Evolutionary conservation across 345 rosid species (phyloP), one percentile per base, ranked within the genome.

Genomic region (Pugionium cornutum): DNA sequence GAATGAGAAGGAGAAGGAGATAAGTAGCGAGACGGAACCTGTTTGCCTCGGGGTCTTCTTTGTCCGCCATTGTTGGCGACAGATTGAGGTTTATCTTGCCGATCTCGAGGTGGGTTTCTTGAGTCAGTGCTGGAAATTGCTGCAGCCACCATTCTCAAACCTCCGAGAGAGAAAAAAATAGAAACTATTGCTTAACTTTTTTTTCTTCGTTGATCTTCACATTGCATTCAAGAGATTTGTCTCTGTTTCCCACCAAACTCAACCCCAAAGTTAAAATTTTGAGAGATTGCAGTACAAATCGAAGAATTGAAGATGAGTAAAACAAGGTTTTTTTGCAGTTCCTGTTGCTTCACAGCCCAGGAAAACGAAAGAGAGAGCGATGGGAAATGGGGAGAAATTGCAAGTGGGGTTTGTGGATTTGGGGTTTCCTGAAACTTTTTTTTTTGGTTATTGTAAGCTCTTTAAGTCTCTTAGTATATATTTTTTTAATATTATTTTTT

Each of bases 1-100:
- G 97, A 79, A 33, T 88, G 67, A 37, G 92, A 84, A 58, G 92
- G 91, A 66, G 96, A 88, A 74, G 96, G 86, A 32, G 98, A 92
- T 73, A 92, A 71, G 77, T 92, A 89, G 55, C 98, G 84, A 7
- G 92, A 89, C 33, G 95, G 83, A 35, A 94, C 96, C 37, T 78
- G 83, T 77, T 84, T 78, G 32, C 92, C 91, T 79, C 88, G 84
- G 64, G 86, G 91, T 74, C 81, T 83, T 75, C 84, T 73, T 55
- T 76, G 76, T 67, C 58, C 67, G 57, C 72, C 80, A 76, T 71
- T 77, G 72, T 78, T 67, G n/a, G 67, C 47, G 56, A 47, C 64
- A 25, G 62, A 54, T 73, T 29, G 69, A 58, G 58, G 76, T 36
- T 40, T 76, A 57, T 68, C 59, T 40, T 50, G 64, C 32, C 64